Base-by-base conservation (phyloP, 2,329 filamentous ascomycete species). In the Sclerotinia borealis region DNA sequence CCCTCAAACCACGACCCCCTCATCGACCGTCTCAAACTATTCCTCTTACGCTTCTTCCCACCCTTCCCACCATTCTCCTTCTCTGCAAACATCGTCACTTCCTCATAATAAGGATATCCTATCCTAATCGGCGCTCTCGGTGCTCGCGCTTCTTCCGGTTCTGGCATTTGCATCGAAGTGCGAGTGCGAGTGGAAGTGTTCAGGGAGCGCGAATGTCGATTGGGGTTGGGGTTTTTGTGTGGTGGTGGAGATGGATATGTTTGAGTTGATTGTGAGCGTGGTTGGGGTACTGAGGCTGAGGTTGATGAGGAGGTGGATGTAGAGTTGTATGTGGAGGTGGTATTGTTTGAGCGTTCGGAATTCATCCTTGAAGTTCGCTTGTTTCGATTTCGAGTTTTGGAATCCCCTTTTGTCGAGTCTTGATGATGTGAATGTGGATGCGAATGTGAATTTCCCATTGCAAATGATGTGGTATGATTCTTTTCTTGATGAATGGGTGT, bases 31-130 rank as follows among this genome's bases (percentile, higher is more conserved):
- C 41, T 59, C 25, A 58, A 49, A 63, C 43, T 58, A 15, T 56
- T 43, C 6, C 51, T 56, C 50, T 49, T 63, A 27, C 39, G 34
- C 11, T 48, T 58, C 34, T 63, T 63, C 31, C 29, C 56, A 17
- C 15, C 34, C 36, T 39, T 49, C 31, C 43, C 43, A n/a, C n/a
- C n/a, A n/a, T n/a, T n/a, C n/a, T 19, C 34, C 36, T 39, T 49
- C 31, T 50, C 43, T 1, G 51, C 60, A 8, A 58, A 58, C 25
- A 63, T 34, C 13, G 48, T 48, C n/a, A 64, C 41, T 17, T 64
- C 62, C 31, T 64, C 62, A 39, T 64, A 64, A 27, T 64, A 64
- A 41, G 62, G 62, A 43, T 64, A 64, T 37, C 62, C 62, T 47
- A 64, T 54, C 27, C 62, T 56, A 13, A 63, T 64, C 19, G 50